These are phyloP conservation scores for Halenospora varia DNA, from an alignment of 495 filamentous ascomycete genomes.

Conservation along the genomic window DNA sequence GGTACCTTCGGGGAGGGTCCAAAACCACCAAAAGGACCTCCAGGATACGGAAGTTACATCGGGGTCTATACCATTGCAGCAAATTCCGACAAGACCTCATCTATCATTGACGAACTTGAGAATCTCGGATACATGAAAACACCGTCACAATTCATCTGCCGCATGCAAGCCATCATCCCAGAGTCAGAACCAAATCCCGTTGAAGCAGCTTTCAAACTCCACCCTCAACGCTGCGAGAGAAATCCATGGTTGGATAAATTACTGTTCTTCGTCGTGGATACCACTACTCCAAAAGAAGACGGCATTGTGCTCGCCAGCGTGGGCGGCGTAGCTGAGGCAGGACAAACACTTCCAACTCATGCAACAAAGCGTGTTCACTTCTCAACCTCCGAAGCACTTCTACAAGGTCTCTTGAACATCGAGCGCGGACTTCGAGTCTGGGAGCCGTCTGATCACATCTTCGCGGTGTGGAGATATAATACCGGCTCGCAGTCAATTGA, in stretches of 20 bases:
- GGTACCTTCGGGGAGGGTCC: neutral
- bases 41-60: neutral
- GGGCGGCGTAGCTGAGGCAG: neutral
- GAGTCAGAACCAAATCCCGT: neutral
- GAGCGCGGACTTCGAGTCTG: neutral
- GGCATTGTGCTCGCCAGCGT: neutral
- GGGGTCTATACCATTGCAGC: neutral
- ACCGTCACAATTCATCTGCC: too few relatives aligned
- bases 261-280: neutral
- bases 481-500: neutral
- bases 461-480: neutral
- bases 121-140: too few relatives aligned
- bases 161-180: neutral
- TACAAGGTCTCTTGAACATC: neutral
- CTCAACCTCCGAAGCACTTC: neutral
- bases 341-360: neutral
- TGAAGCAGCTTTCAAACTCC: neutral
- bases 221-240: neutral
- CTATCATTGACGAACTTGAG: too few relatives aligned
- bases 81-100: too few relatives aligned
- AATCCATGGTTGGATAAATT: neutral
- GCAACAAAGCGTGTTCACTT: neutral
- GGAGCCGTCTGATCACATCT: neutral
- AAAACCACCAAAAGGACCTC: neutral
- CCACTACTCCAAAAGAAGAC: neutral